A percentile compares a stretch with the other conserved stretches of the same genome.
Conservation (phyloP, 768 basidiomycete species). For the Leccinum uliginosum region DNA sequence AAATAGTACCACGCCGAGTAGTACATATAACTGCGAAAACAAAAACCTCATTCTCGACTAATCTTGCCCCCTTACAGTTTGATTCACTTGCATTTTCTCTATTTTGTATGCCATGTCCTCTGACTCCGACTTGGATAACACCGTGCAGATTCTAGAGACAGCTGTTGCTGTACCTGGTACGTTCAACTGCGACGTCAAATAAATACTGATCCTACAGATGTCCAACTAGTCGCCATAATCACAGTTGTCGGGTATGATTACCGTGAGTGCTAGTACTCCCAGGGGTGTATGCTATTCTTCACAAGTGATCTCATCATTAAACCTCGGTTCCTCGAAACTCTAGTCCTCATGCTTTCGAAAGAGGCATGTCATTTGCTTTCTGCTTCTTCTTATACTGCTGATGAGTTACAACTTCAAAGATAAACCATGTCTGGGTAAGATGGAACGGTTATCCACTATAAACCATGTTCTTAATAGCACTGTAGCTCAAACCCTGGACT, state of each 20-base stretch:
- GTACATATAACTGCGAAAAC: not conserved
- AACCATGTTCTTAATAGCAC: not conserved
- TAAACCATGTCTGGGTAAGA: constrained; percentile 4
- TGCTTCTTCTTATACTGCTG: not conserved
- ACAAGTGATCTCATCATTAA: not conserved
- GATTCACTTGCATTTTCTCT: not conserved
- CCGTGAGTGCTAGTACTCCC: constrained; percentile 1
- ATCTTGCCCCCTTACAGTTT: not conserved
- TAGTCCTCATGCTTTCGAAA: constrained; percentile 12
- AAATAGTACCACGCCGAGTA: not conserved
- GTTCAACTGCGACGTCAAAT: not conserved
- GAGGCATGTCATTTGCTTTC: constrained; percentile 1
- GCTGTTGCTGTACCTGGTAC: not conserved
- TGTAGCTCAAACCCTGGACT: not conserved
- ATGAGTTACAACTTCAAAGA: not conserved
- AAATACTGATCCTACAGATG: not conserved
- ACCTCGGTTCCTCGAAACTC: not conserved
- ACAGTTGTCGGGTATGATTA: constrained; percentile 15
- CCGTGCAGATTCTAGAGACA: not conserved
- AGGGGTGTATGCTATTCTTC: not conserved
- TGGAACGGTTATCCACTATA: not conserved
- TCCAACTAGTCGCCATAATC: constrained; percentile 2
- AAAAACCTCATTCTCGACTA: not conserved
- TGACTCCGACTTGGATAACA: not conserved
- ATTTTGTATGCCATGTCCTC: not conserved